Evolutionary conservation across 2,329 filamentous ascomycete genomes (phyloP).

Genomic region (Colletotrichum cordylinicola): DNA sequence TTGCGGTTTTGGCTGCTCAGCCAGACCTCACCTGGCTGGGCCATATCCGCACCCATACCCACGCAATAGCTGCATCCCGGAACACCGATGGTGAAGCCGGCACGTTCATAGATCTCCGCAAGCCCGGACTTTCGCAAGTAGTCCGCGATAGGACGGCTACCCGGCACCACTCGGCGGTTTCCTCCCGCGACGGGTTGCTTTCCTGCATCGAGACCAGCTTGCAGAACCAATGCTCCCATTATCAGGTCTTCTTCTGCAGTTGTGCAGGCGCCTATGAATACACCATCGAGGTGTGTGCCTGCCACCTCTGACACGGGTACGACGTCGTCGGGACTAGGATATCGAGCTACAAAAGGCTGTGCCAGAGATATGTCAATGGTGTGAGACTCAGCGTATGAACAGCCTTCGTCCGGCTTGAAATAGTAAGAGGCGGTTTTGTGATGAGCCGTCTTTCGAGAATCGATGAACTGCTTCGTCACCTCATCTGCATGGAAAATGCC

Average conservation of each 20-base stretch:
- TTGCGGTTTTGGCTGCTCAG: conserved; percentile 52
- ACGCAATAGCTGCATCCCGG: conserved; percentile 52
- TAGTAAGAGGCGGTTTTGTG: conserved; percentile 40
- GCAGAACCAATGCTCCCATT: conserved; percentile 44
- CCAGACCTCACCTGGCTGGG: conserved; percentile 46
- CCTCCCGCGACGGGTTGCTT: conserved; percentile 34
- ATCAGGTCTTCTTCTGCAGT: conserved; percentile 51
- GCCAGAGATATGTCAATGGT: conserved; percentile 43
- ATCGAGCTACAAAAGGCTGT: conserved; percentile 41
- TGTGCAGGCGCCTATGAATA: conserved; percentile 53
- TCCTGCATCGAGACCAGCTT: conserved; percentile 39
- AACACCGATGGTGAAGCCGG: conserved; percentile 45
- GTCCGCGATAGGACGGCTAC: conserved; percentile 42
- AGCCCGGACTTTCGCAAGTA: conserved; percentile 39
- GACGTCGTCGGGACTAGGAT: conserved; percentile 49
- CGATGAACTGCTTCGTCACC: conserved; percentile 38
- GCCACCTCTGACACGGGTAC: conserved; percentile 40
- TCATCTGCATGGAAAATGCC: conserved; percentile 47
- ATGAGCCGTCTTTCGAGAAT: conserved; percentile 33
- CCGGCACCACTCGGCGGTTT: conserved; percentile 45
- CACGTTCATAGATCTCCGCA: conserved; percentile 40
- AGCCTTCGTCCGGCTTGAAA: conserved; percentile 43
- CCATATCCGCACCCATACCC: conserved; percentile 45
- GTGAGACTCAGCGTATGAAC: conserved; percentile 39
- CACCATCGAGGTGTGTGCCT: conserved; percentile 41